Conservation (phyloP, 371 early-diverging fungal species). For the Lichtheimia ornata region DNA sequence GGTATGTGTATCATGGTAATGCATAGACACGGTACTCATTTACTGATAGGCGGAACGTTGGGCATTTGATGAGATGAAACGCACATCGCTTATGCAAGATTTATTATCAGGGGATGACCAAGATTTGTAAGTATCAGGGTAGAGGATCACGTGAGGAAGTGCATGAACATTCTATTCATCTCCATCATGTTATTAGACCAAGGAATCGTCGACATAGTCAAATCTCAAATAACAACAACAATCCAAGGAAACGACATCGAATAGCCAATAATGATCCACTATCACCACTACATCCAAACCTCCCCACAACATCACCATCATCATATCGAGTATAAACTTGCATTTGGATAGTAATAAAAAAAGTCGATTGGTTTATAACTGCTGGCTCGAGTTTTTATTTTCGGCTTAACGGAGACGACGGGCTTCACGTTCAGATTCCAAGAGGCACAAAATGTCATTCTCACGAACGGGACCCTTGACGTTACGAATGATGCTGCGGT, state of each 20-base stretch:
- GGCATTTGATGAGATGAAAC: conserved; percentile 42
- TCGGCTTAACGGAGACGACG: conserved; percentile 91
- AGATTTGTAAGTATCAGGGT: neutral
- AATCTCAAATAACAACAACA: neutral
- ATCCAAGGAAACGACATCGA: neutral
- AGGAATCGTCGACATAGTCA: neutral
- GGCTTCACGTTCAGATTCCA: conserved; percentile 99
- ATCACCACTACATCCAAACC: too few species aligned
- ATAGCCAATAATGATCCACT: too few species aligned
- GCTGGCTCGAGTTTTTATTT: neutral
- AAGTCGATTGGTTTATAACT: too few species aligned
- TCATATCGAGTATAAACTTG: too few species aligned
- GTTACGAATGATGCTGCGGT: conserved; percentile 98
- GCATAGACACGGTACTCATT: too few species aligned
- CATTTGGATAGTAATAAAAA: too few species aligned
- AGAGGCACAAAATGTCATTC: conserved; percentile 93
- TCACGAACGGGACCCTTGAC: conserved; percentile 99
- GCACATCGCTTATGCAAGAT: conserved; percentile 23
- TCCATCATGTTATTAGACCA: too few species aligned
- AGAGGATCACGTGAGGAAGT: neutral
- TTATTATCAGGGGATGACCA: neutral
- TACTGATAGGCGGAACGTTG: conserved; percentile 33
- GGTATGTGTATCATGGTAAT: conserved; percentile 13
- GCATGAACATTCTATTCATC: neutral
- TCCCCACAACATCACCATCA: too few species aligned